Evolutionary conservation across 1,284 basidiomycete species (phyloP), one percentile per base, ranked within the genome.

Genomic region (Sporisorium iseilematis-ciliati): DNA sequence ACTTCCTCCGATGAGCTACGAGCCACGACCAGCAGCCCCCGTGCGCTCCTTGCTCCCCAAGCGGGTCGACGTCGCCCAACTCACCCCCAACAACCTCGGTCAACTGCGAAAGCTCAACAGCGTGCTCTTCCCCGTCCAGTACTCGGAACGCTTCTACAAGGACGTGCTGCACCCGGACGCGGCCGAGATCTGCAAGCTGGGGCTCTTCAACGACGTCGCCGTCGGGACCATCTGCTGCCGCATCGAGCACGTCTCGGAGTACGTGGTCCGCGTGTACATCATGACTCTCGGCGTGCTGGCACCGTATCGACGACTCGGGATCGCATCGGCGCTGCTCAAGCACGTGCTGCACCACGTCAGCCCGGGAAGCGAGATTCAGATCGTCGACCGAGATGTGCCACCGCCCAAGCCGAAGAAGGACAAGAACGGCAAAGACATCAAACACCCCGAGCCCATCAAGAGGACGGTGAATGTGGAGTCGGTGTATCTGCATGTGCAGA

Each of bases 261-360:
- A 68, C 21, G 59, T 48, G 2, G 82, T 80, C 20, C 81, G 79
- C 20, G 78, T 87, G 25, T 86, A 87, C 76, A 80, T 87, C 59
- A 86, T 86, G 85, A 86, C 85, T 3, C 78, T 87, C n/a, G 86
- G 85, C 20, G 85, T 86, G 4, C 76, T 87, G 5, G 79, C 82
- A 38, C 83, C 86, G 2, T 87, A 87, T 66, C 83, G 86, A n/a
- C 78, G 84, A 10, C 83, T 86, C 49, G 86, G 86, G 3, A 81
- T 87, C 56, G 86, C 84, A 12, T 79, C 78, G 1, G 74, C 82
- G 16, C 64, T 87, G 8, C 59, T 87, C 29, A 59, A 78, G 56
- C 80, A 86, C 42, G 77, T 86, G 16, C 67, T 86, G 23, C 65
- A 82, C 21, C 57, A 78, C 18, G 85, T 84, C 18, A 70, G 73